Percentiles rank a stretch among this genome's conserved stretches.
phyloP scores from a whole-genome alignment of 805 yeast genomes.

The Candida pini region DNA sequence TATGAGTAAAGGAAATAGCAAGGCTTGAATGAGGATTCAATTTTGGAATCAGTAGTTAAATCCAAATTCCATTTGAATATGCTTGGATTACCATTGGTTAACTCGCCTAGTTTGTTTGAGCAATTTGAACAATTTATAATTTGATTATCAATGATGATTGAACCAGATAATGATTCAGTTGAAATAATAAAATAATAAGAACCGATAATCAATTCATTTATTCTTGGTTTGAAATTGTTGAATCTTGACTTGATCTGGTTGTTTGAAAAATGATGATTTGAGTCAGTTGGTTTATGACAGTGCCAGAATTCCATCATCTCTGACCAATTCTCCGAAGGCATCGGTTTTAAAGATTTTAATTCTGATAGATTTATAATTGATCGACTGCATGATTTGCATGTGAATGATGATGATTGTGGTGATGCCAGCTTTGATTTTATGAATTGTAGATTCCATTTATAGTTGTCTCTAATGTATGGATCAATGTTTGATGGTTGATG shows the following conservation, averaged over 20 bases:
- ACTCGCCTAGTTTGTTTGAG: constrained; percentile 33
- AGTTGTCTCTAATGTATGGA: constrained; percentile 11
- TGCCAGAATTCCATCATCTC: constrained; percentile 98
- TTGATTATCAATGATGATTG: constrained; percentile 4
- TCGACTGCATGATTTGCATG: constrained; percentile 14
- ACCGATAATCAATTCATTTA: constrained; percentile 45
- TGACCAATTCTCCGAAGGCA: constrained; percentile 93
- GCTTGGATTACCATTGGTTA: constrained; percentile 27
- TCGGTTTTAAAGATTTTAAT: constrained; percentile 39
- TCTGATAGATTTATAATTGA: constrained; percentile 27
- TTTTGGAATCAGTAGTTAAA: constrained; percentile 19
- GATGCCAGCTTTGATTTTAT: constrained; percentile 6
- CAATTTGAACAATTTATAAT: constrained; percentile 35
- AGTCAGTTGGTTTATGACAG: constrained; percentile 68
- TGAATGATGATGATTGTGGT: constrained; percentile 3
- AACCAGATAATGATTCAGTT: constrained; percentile 8
- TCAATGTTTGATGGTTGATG: neutral
- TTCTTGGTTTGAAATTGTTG: constrained; percentile 40
- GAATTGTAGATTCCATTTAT: constrained; percentile 24
- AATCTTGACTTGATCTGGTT: constrained; percentile 25
- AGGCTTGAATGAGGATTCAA: constrained; percentile 29
- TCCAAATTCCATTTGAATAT: constrained; percentile 55
- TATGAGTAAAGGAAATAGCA: constrained; percentile 33
- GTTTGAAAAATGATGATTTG: constrained; percentile 15
- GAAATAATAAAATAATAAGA: constrained; percentile 45